Percentiles rank a stretch among this genome's conserved stretches.
phyloP scores from a whole-genome alignment of 2,329 filamentous ascomycete species.

The Xylariaceae sp. region DNA sequence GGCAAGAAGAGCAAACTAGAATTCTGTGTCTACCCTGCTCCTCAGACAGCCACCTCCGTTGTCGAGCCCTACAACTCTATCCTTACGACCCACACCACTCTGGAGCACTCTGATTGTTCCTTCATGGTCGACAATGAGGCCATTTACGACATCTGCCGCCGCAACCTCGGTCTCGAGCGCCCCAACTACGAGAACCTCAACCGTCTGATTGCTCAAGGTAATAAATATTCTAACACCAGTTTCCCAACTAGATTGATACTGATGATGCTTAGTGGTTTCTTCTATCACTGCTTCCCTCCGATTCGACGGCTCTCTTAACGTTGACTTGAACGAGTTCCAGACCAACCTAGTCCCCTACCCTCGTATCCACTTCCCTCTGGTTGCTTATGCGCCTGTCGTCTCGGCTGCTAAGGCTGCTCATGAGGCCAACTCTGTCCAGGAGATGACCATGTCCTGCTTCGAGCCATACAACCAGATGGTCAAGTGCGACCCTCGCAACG shows the following conservation, averaged over 20 bases:
- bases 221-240: neutral
- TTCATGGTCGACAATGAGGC: conserved; percentile 99
- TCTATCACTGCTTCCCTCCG: conserved; percentile 98
- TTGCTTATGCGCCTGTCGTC: conserved; percentile 93
- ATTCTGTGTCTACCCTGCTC: conserved; percentile 98
- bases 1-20: conserved; percentile 99
- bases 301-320: conserved; percentile 98
- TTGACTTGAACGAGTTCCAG: conserved; percentile 99
- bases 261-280: conserved; percentile 76
- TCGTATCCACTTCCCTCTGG: conserved; percentile 98
- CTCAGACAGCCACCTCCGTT: conserved; percentile 94
- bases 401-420: conserved; percentile 95
- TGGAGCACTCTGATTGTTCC: conserved; percentile 99
- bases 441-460: conserved; percentile 99
- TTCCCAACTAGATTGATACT: conserved; percentile 23
- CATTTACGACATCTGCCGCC: conserved; percentile 99
- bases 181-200: conserved; percentile 99
- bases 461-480: conserved; percentile 99
- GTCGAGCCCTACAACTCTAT: conserved; percentile 99
- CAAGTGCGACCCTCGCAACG: conserved; percentile 97
- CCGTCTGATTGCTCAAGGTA: conserved; percentile 96
- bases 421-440: conserved; percentile 96
- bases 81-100: conserved; percentile 96
- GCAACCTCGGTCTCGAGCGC: conserved; percentile 95
- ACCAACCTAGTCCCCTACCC: conserved; percentile 99